phyloP scores from a whole-genome alignment of 2,329 filamentous ascomycete genomes.

The Berkeleyomyces rouxiae region DNA sequence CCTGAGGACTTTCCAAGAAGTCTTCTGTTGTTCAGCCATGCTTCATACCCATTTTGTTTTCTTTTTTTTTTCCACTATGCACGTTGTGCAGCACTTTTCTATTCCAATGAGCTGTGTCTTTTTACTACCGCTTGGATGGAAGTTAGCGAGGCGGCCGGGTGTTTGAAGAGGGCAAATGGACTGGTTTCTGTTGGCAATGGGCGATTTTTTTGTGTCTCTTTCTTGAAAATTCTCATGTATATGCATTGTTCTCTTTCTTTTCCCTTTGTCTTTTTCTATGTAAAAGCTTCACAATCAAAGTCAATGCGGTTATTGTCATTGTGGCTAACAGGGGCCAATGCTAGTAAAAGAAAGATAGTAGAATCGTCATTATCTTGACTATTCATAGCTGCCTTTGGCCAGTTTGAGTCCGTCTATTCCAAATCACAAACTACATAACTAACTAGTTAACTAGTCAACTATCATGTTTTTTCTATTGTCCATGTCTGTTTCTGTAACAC shows the following conservation, averaged over 20 bases:
- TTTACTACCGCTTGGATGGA: background rate
- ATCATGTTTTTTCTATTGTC: no score
- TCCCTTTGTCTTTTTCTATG: background rate
- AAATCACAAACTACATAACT: no score
- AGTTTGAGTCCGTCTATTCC: no score
- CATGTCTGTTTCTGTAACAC: no score
- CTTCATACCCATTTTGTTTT: conserved; percentile 10
- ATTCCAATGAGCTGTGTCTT: background rate
- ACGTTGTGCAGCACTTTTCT: background rate
- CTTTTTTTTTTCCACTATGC: background rate
- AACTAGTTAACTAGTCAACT: no score
- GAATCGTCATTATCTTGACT: no score
- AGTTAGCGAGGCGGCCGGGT: no score
- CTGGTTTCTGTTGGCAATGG: background rate
- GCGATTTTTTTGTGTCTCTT: background rate
- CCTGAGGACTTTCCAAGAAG: background rate
- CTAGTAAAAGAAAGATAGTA: no score
- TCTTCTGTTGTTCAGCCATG: background rate
- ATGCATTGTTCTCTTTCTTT: background rate
- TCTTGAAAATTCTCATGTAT: background rate
- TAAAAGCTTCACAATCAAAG: no score
- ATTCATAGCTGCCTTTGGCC: no score
- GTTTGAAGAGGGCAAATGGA: background rate
- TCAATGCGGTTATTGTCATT: no score
- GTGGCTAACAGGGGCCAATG: no score